Percentiles rank a stretch among this genome's conserved stretches.
phyloP scores from a whole-genome alignment of 148 eudicot genomes.

The Camellia sinensis region DNA sequence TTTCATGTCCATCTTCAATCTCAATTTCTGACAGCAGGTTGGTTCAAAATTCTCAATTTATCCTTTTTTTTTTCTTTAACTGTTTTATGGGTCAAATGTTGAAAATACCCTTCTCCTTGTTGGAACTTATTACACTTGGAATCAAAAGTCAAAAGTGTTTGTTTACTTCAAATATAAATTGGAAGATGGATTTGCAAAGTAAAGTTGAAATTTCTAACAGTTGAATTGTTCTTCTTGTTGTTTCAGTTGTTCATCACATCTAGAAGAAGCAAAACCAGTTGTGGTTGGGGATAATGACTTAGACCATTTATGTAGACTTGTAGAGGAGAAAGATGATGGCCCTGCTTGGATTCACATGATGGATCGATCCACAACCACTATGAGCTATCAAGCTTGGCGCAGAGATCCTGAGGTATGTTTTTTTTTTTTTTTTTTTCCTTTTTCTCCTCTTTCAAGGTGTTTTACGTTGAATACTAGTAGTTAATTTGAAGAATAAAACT shows the following conservation, averaged over 20 bases:
- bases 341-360: conserved; percentile 92
- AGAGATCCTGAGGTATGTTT: conserved; percentile 73
- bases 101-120: not conserved
- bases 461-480: not conserved
- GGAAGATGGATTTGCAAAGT: no score
- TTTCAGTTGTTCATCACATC: conserved; percentile 40
- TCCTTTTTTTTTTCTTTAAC: no score
- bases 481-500: not conserved
- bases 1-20: conserved; percentile 22
- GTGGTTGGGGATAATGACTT: conserved; percentile 58
- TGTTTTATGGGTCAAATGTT: not conserved
- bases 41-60: not conserved
- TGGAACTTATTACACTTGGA: not conserved
- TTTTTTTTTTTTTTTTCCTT: no score
- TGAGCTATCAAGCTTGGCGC: conserved; percentile 93
- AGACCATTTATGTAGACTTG: conserved; percentile 53
- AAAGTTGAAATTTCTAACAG: not conserved
- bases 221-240: conserved; percentile 5
- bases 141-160: no score
- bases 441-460: not conserved
- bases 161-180: no score
- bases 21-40: conserved; percentile 40
- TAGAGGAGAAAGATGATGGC: conserved; percentile 87
- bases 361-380: conserved; percentile 73
- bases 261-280: conserved; percentile 28